phyloP scores from a whole-genome alignment of 768 basidiomycete genomes.

The Pleurotus tuber-regium region DNA sequence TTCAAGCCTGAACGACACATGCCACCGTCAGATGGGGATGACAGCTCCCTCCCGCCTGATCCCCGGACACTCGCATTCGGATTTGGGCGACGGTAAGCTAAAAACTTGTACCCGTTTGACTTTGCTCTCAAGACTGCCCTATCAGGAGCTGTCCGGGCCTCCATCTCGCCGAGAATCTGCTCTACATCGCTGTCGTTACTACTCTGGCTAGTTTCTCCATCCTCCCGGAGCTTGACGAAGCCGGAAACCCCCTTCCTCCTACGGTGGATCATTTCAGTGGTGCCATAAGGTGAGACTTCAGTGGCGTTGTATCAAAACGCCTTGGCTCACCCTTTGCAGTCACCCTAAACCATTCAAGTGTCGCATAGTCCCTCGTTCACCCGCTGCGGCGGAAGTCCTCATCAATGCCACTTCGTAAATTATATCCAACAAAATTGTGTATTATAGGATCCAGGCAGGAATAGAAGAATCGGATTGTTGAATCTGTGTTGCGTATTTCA shows the following conservation, averaged over 20 bases:
- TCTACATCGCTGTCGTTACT: slow-evolving; percentile 15
- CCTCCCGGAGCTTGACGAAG: slow-evolving; percentile 11
- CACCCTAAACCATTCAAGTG: not conserved
- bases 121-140: too few species aligned
- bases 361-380: not conserved
- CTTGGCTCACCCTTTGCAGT: not conserved
- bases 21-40: not conserved
- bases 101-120: too few species aligned
- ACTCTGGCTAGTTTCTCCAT: slow-evolving; percentile 17
- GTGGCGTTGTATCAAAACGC: not conserved
- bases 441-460: too few species aligned
- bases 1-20: slow-evolving; percentile 17
- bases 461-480: too few species aligned
- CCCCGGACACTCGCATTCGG: not conserved
- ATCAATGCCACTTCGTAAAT: not conserved
- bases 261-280: not conserved
- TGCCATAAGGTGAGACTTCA: not conserved
- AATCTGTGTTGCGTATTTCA: too few species aligned
- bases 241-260: slow-evolving; percentile 2
- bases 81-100: not conserved
- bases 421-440: too few species aligned
- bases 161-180: slow-evolving; percentile 15
- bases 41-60: not conserved
- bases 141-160: slow-evolving; percentile 19
- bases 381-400: not conserved